phyloP scores from a whole-genome alignment of 139 green algal species.

The Protoeuglena noctilucae region DNA sequence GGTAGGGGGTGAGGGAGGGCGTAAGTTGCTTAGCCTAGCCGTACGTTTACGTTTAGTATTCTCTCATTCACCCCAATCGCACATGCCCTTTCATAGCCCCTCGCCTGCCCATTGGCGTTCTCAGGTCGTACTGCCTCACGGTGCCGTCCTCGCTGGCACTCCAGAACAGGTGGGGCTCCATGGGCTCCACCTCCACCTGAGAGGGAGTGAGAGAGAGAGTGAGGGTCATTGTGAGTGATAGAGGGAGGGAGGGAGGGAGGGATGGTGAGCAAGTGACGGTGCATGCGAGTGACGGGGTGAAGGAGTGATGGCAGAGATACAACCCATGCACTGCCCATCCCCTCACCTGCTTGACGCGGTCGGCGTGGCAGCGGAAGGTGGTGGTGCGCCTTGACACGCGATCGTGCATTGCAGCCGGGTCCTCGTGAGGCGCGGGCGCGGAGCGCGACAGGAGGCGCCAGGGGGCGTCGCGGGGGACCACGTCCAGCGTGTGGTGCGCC shows the following conservation, averaged over 20 bases:
- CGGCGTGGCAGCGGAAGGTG: conserved; percentile 8
- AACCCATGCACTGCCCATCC: too few relatives aligned
- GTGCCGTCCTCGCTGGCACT: conserved; percentile 59
- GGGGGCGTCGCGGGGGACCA: conserved; percentile 1
- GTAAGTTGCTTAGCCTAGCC: too few relatives aligned
- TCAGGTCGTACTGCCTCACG: conserved; percentile 64
- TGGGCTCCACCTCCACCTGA: conserved; percentile 43
- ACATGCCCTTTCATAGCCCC: too few relatives aligned
- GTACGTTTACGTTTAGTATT: too few relatives aligned
- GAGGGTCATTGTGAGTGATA: background rate
- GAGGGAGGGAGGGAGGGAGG: background rate
- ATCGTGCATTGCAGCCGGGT: background rate
- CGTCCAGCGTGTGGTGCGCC: conserved; percentile 45
- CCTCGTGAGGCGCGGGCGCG: background rate
- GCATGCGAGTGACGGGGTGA: background rate
- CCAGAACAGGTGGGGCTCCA: conserved; percentile 71
- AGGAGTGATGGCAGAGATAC: too few relatives aligned
- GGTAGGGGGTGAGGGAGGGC: too few relatives aligned
- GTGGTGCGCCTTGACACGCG: conserved; percentile 3
- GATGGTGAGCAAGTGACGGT: background rate
- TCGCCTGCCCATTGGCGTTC: too few relatives aligned
- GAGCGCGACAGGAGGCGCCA: background rate
- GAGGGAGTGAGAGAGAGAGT: background rate
- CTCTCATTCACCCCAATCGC: too few relatives aligned
- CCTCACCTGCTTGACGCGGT: conserved; percentile 7